phyloP scores from a whole-genome alignment of 345 rosid species.

The Balakata baccata region DNA sequence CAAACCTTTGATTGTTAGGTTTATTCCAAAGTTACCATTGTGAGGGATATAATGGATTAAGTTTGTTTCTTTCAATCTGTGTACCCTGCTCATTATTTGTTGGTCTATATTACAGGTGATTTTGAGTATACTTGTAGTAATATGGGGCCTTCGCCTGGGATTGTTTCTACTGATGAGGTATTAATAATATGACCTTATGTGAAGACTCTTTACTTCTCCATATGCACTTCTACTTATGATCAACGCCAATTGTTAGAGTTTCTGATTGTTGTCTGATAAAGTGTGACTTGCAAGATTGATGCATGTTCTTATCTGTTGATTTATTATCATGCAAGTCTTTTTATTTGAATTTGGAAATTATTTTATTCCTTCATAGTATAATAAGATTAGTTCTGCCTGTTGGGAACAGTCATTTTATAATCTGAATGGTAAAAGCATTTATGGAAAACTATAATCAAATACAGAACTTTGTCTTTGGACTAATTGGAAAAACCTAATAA shows the following conservation, averaged over 20 bases:
- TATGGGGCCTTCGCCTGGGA: conserved; percentile 88
- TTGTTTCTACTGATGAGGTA: conserved; percentile 80
- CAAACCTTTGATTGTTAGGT: not conserved
- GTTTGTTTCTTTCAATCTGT: not conserved
- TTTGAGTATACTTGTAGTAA: conserved; percentile 58
- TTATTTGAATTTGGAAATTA: not conserved
- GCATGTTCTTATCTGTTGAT: too few species aligned
- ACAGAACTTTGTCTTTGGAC: too few species aligned
- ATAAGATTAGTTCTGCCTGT: not conserved
- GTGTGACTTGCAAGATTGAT: not conserved
- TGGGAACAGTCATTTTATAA: not conserved
- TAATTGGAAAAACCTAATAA: too few species aligned
- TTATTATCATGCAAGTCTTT: too few species aligned
- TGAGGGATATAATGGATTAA: not conserved
- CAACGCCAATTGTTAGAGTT: not conserved
- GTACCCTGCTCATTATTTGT: conserved; percentile 8
- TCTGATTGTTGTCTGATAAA: not conserved
- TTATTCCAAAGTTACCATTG: not conserved
- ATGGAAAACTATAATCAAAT: not conserved
- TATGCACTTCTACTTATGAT: not conserved
- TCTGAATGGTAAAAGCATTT: not conserved
- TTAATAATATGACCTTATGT: conserved; percentile 3
- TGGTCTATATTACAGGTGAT: conserved; percentile 50
- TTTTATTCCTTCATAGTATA: not conserved
- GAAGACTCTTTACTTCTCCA: not conserved